These are phyloP conservation scores for Arthroderma uncinatum DNA, from an alignment of 2,329 filamentous ascomycete genomes.

Conservation along the genomic window DNA sequence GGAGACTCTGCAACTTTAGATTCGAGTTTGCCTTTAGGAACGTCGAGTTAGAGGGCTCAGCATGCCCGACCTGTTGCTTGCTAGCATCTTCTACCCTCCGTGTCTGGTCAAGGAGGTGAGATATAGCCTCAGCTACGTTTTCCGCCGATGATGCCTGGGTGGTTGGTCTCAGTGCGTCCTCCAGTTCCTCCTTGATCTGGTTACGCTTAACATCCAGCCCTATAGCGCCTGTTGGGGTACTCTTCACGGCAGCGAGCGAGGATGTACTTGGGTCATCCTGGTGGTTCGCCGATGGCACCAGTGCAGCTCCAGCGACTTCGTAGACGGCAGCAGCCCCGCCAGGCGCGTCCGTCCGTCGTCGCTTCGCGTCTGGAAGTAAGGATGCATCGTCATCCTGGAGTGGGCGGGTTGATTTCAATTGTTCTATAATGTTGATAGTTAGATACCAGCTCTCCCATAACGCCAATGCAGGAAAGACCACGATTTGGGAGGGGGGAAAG, in stretches of 20 bases:
- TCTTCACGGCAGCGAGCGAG: background rate
- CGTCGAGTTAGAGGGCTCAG: slow-evolving; percentile 19
- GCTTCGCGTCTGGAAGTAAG: slow-evolving; percentile 30
- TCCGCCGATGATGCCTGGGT: slow-evolving; percentile 6
- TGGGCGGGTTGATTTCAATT: slow-evolving; percentile 23
- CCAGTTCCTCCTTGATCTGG: slow-evolving; percentile 5
- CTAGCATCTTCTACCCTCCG: slow-evolving; percentile 33
- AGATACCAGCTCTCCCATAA: background rate
- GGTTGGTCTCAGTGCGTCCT: slow-evolving; percentile 18
- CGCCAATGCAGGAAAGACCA: background rate
- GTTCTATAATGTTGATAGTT: background rate
- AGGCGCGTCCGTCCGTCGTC: slow-evolving; percentile 28
- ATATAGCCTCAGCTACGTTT: slow-evolving; percentile 32
- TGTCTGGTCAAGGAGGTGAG: slow-evolving; percentile 35
- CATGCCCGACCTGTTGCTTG: slow-evolving; percentile 23
- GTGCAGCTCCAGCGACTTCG: background rate
- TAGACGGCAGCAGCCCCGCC: slow-evolving; percentile 18
- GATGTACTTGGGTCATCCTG: background rate
- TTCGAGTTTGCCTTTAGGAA: slow-evolving; percentile 36
- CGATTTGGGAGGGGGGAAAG: background rate
- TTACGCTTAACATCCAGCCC: background rate
- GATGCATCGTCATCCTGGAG: slow-evolving; percentile 24
- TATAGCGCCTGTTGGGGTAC: background rate
- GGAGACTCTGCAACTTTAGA: slow-evolving; percentile 48
- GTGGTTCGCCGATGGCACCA: background rate